These are phyloP conservation scores for Malassezia nana DNA, from an alignment of 1,284 basidiomycete genomes.

Conservation along the genomic window DNA sequence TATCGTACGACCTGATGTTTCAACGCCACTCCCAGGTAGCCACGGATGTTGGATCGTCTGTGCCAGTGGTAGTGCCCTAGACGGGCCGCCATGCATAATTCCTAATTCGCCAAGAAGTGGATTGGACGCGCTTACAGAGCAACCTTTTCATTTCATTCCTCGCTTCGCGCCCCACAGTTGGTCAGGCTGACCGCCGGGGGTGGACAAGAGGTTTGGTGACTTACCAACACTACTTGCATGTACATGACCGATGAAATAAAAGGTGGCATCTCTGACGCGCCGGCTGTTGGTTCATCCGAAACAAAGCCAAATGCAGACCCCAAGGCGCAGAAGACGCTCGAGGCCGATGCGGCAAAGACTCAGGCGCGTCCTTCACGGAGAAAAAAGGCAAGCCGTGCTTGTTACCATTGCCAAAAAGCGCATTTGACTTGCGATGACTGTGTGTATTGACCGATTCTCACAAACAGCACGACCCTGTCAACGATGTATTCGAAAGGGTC, in stretches of 20 bases:
- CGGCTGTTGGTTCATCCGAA: background rate
- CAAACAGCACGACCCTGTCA: constrained; percentile 68
- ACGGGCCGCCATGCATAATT: background rate
- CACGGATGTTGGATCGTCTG: background rate
- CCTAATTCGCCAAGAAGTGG: background rate
- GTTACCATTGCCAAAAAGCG: constrained; percentile 82
- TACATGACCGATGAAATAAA: background rate
- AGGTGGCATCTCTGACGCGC: background rate
- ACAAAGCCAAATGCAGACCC: background rate
- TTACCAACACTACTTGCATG: background rate
- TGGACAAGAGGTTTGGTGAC: background rate
- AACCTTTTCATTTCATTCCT: background rate
- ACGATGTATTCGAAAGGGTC: constrained; percentile 85
- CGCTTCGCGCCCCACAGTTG: background rate
- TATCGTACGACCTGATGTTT: background rate
- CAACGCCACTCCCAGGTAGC: background rate
- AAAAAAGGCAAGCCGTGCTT: constrained; percentile 84
- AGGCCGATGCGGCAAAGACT: background rate
- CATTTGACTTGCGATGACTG: constrained; percentile 96
- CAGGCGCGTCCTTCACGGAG: constrained; percentile 7
- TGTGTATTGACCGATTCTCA: constrained; percentile 48
- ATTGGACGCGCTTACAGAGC: background rate
- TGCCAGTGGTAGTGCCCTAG: no score
- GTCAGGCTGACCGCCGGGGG: background rate
- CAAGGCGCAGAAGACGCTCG: background rate